phyloP scores from a whole-genome alignment of 176 grass and related monocot species.

The Luzula sylvatica region DNA sequence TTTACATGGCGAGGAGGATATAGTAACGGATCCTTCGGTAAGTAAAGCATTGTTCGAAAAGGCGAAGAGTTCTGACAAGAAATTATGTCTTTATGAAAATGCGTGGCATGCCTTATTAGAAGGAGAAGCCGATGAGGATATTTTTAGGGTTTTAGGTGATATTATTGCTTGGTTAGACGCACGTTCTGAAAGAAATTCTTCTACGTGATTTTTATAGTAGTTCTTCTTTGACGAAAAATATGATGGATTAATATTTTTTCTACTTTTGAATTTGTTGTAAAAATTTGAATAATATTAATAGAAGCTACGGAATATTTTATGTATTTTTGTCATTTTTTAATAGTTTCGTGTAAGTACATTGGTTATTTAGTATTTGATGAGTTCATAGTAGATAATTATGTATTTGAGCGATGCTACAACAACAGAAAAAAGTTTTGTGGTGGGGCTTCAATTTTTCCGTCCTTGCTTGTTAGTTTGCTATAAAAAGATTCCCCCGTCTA shows the following conservation, averaged over 20 bases:
- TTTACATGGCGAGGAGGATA: conserved; percentile 75
- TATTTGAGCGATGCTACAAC: too few relatives aligned
- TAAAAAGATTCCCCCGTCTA: too few relatives aligned
- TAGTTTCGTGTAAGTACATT: too few relatives aligned
- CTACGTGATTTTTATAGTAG: conserved; percentile 18
- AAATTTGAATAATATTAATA: conserved; percentile 10
- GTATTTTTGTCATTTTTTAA: too few relatives aligned
- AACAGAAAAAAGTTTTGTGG: too few relatives aligned
- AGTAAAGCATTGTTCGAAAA: conserved; percentile 93
- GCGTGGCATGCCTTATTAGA: conserved; percentile 68
- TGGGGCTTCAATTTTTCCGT: too few relatives aligned
- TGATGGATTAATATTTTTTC: conserved; percentile 14
- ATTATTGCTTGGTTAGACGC: conserved; percentile 81
- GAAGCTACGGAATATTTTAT: too few relatives aligned
- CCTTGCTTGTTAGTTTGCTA: too few relatives aligned
- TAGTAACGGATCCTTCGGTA: conserved; percentile 71
- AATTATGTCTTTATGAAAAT: conserved; percentile 59
- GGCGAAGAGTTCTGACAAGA: conserved; percentile 74
- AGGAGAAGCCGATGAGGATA: conserved; percentile 79
- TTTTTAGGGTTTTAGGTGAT: conserved; percentile 66
- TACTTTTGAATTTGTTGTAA: conserved; percentile 5
- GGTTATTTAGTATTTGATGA: too few relatives aligned
- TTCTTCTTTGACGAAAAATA: neutral
- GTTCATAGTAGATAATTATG: too few relatives aligned
- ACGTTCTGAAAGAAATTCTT: conserved; percentile 30